Evolutionary conservation across 495 filamentous ascomycete species (phyloP).

Genomic region (Geoglossum glabrum): DNA sequence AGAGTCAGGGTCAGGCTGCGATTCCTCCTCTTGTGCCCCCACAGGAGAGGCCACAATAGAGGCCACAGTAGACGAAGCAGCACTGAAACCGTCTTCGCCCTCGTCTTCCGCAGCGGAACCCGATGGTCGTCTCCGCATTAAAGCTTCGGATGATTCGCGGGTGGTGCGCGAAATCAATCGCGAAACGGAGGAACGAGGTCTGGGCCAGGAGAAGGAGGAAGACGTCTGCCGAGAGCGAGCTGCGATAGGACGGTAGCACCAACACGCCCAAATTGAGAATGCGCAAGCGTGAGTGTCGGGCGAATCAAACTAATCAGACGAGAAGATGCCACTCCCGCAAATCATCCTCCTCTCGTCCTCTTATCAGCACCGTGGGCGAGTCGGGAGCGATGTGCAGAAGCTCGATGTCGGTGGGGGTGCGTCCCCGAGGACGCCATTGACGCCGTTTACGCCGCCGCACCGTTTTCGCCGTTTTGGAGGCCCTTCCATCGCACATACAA

Average conservation of each 20-base stretch:
- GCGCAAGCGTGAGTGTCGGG: no score
- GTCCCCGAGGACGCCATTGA: no score
- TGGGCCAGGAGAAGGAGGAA: not conserved
- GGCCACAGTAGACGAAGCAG: not conserved
- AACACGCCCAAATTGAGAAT: no score
- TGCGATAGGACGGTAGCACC: not conserved
- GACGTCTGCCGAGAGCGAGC: not conserved
- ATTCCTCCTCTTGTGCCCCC: not conserved
- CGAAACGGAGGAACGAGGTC: not conserved
- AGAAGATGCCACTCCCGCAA: no score
- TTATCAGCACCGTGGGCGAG: no score
- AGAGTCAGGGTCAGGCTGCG: not conserved
- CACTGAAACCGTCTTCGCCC: not conserved
- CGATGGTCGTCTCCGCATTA: slow-evolving; percentile 12
- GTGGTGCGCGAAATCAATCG: not conserved
- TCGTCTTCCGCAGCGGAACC: slow-evolving; percentile 9
- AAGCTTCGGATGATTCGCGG: not conserved
- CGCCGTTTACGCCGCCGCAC: no score
- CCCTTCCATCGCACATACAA: no score
- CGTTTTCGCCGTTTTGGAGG: no score
- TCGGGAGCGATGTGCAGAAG: no score
- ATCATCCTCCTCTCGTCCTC: not conserved
- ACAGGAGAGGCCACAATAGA: not conserved
- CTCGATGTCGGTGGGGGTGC: no score
- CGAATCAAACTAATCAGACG: no score